Evolutionary conservation across 1,139 yeast genomes (phyloP).

Genomic region (Pichia sp.): DNA sequence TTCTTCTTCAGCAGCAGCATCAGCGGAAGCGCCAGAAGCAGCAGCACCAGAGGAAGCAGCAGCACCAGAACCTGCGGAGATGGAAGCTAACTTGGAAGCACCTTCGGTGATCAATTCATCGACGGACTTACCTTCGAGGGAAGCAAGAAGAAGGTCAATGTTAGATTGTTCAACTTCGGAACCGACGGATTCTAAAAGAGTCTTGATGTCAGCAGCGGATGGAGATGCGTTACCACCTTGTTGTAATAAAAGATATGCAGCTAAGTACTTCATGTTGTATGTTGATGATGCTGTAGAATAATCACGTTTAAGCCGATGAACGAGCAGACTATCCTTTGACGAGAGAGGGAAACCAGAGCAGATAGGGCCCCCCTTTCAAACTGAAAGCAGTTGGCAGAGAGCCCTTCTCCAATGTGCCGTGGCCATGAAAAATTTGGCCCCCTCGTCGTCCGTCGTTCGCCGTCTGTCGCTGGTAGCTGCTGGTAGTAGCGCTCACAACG

Average conservation of each 20-base stretch:
- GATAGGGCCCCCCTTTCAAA: too few relatives aligned
- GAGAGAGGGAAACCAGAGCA: background rate
- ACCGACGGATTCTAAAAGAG: constrained; percentile 89
- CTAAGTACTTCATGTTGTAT: constrained; percentile 58
- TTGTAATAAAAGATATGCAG: constrained; percentile 62
- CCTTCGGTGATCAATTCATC: constrained; percentile 95
- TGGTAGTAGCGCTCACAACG: too few relatives aligned
- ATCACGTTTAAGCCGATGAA: constrained; percentile 37
- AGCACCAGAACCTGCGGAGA: constrained; percentile 97
- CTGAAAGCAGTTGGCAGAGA: background rate
- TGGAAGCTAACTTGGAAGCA: constrained; percentile 89
- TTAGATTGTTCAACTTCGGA: constrained; percentile 92
- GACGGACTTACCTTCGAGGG: constrained; percentile 90
- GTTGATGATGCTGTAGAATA: too few relatives aligned
- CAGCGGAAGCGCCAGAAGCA: constrained; percentile 62
- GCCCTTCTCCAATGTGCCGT: too few relatives aligned
- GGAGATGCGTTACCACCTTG: constrained; percentile 72
- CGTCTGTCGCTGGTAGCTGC: too few relatives aligned
- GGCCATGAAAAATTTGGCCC: too few relatives aligned
- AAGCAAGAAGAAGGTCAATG: constrained; percentile 75
- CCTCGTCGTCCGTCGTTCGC: too few relatives aligned
- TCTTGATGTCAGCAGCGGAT: constrained; percentile 85
- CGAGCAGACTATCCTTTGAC: constrained; percentile 29
- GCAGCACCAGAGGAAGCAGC: constrained; percentile 63
- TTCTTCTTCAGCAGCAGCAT: constrained; percentile 65